phyloP scores from a whole-genome alignment of 2,329 filamentous ascomycete genomes.

The Fusarium tanahbumbuense region DNA sequence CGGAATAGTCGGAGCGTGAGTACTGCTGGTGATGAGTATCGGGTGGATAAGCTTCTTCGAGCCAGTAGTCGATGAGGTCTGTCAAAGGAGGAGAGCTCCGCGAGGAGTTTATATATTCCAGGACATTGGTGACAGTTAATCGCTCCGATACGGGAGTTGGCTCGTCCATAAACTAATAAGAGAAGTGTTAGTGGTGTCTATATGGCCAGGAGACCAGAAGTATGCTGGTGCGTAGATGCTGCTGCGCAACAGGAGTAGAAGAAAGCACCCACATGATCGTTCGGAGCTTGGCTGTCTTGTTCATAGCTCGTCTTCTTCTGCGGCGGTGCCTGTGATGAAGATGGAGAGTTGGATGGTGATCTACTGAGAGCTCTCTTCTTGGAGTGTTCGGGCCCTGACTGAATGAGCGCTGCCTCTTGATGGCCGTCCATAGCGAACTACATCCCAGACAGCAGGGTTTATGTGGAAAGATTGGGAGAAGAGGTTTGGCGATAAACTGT shows the following conservation, averaged over 20 bases:
- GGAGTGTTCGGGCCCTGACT: background rate
- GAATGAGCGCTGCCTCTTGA: background rate
- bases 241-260: background rate
- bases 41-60: slow-evolving; percentile 12
- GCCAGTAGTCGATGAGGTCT: slow-evolving; percentile 11
- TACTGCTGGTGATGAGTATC: background rate
- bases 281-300: background rate
- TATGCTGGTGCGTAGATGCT: background rate
- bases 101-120: slow-evolving; percentile 9
- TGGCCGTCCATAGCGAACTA: background rate
- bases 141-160: background rate
- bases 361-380: slow-evolving; percentile 13
- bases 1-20: background rate
- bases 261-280: slow-evolving; percentile 2
- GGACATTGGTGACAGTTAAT: background rate
- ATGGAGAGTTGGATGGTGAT: background rate
- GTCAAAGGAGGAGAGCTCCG: background rate
- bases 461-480: background rate
- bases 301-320: background rate
- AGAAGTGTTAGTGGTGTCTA: background rate
- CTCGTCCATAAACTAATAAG: slow-evolving; percentile 12
- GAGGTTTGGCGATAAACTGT: background rate
- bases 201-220: background rate
- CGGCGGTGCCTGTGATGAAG: background rate
- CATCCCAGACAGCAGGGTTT: background rate